phyloP scores from a whole-genome alignment of 1,139 yeast genomes.

The Ashbya aceris region DNA sequence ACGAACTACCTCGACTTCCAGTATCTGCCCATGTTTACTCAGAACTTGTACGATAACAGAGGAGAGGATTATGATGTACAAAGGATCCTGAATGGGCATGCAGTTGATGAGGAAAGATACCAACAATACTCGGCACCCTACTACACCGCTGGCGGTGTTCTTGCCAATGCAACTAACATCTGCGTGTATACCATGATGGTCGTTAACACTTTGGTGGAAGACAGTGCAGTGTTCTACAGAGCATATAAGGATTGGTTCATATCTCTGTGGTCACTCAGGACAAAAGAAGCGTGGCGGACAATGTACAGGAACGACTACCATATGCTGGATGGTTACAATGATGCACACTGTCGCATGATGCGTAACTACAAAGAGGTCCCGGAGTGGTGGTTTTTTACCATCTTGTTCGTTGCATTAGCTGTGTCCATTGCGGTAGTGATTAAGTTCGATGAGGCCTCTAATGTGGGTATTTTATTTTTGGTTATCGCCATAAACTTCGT shows the following conservation, averaged over 20 bases:
- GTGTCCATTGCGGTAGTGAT: slow-evolving; percentile 42
- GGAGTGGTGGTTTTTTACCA: slow-evolving; percentile 46
- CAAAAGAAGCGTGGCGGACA: slow-evolving; percentile 19
- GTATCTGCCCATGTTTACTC: slow-evolving; percentile 47
- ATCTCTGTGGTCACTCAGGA: slow-evolving; percentile 28
- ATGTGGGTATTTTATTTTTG: slow-evolving; percentile 47
- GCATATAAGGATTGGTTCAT: slow-evolving; percentile 24
- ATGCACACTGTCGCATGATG: slow-evolving; percentile 52
- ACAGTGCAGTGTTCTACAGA: slow-evolving; percentile 21
- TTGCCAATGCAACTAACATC: slow-evolving; percentile 48
- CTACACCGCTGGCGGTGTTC: slow-evolving; percentile 46
- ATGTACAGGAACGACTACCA: slow-evolving; percentile 8
- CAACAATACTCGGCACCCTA: slow-evolving; percentile 46
- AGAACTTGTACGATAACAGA: slow-evolving; percentile 39
- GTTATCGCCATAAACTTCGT: slow-evolving; percentile 45
- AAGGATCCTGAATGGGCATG: slow-evolving; percentile 34
- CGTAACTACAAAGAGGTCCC: slow-evolving; percentile 50
- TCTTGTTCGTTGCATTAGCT: slow-evolving; percentile 41
- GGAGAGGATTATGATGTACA: slow-evolving; percentile 38
- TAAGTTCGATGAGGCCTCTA: slow-evolving; percentile 35
- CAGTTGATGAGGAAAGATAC: slow-evolving; percentile 36
- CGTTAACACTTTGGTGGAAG: slow-evolving; percentile 34
- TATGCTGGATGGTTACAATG: slow-evolving; percentile 32
- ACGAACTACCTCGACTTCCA: slow-evolving; percentile 43
- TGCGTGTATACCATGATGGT: slow-evolving; percentile 49